These are phyloP conservation scores for Malus hybrid DNA, from an alignment of 331 rosid genomes.

Conservation along the genomic window DNA sequence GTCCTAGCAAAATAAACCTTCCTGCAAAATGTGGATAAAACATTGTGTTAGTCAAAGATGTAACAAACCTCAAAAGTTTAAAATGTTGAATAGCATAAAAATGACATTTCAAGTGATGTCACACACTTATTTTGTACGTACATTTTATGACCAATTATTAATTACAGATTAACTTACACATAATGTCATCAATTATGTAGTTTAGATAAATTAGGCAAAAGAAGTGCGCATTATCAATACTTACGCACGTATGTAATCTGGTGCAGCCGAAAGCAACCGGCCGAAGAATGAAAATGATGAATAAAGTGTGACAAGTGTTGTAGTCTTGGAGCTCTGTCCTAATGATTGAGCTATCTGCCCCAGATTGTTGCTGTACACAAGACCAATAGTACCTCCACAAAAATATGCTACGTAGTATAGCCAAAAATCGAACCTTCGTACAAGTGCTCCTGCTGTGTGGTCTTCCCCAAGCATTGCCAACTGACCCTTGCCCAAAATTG, in stretches of 20 bases:
- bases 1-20: slow-evolving; percentile 90
- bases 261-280: slow-evolving; percentile 88
- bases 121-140: too few species aligned
- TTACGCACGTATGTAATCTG: slow-evolving; percentile 81
- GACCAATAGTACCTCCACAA: slow-evolving; percentile 93
- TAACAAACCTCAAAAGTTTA: too few species aligned
- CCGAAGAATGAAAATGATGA: slow-evolving; percentile 94
- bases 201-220: background rate
- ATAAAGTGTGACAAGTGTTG: slow-evolving; percentile 67
- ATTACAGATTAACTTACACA: background rate
- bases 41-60: background rate
- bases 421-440: slow-evolving; percentile 78
- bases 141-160: background rate
- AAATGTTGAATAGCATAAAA: too few species aligned
- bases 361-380: slow-evolving; percentile 88
- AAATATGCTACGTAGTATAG: slow-evolving; percentile 75
- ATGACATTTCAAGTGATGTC: too few species aligned
- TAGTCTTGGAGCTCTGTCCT: slow-evolving; percentile 44
- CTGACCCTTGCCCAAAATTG: slow-evolving; percentile 41
- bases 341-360: slow-evolving; percentile 95
- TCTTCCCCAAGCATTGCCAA: slow-evolving; percentile 81
- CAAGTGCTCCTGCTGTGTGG: slow-evolving; percentile 48
- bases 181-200: background rate
- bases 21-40: slow-evolving; percentile 28
- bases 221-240: background rate